Evolutionary conservation across 2,329 filamentous ascomycete genomes (phyloP), one percentile per base, ranked within the genome.

Genomic region (Epicoccum nigrum): DNA sequence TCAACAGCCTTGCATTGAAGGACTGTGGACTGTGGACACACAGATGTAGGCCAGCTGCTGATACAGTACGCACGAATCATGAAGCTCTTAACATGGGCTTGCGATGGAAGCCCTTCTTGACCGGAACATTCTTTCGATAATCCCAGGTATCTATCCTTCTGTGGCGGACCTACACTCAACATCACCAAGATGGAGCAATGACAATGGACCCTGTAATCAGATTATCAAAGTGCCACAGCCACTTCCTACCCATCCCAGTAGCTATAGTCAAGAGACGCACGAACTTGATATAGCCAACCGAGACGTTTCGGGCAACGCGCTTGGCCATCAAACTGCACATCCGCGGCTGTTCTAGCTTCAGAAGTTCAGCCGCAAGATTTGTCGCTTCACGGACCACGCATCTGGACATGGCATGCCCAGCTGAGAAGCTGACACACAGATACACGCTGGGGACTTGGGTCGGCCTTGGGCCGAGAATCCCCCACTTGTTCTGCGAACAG

Each of bases 1-100:
- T 46, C 37, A 42, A 15, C 43, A 51, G 37, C 35, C 47, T 38
- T 38, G 39, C 39, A 25, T 25, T 6, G 3, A 25, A 25, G 23
- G n/a, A n/a, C n/a, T n/a, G n/a, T n/a, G n/a, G n/a, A n/a, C n/a
- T n/a, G n/a, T n/a, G n/a, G n/a, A n/a, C 23, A 25, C 23, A 4
- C 23, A 25, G 23, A 25, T 9, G 9, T 9, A 25, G 6, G 23
- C 23, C 6, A 9, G 23, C 6, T 25, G 23, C 2, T 25, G 23
- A 25, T 25, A 7, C 23, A 25, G 9, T 25, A 9, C 23, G n/a
- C n/a, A n/a, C n/a, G n/a, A n/a, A n/a, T n/a, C n/a, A n/a, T n/a
- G n/a, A n/a, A n/a, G n/a, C n/a, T n/a, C n/a, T n/a, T n/a, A n/a
- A n/a, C n/a, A n/a, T n/a, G n/a, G n/a, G n/a, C 9, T 25, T 9